Base-by-base conservation (phyloP, 1,139 yeast genomes). In the Magnusiomyces suaveolens region DNA sequence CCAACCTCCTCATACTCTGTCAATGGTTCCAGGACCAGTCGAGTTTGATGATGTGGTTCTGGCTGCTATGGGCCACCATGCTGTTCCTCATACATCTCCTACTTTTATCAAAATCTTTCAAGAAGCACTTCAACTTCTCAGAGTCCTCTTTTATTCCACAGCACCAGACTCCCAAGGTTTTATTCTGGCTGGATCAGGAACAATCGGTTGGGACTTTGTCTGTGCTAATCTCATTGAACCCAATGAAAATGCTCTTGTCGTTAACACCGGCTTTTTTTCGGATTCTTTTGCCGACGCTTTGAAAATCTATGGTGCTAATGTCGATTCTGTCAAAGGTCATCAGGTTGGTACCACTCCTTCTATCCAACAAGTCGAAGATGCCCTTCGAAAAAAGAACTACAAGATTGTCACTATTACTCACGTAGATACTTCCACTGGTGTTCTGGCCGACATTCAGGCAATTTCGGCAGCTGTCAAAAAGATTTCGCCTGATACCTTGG, bases 381-480 rank as follows among this genome's bases (percentile, higher is more conserved):
- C 82, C 58, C 75, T 85, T 69, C 65, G 71, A 56, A 60, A 71
- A 41, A 72, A 76, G 59, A 72, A 75, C 59, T 90, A 85, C 73
- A 70, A 80, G 61, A 78, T 87, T 54, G 78, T 90, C 62, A 87
- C 96, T 53, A 80, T 90, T 63, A 92, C 97, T 48, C 97, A 90
- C 64, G 97, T 92, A 43, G 98, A 90, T 71, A 92, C 97, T 48
- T 88, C 97, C 2, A 88, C 97, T 48, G 95, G 96, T 33, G 97
- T 90, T 46, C 80, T 89, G 48, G 75, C 84, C 52, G 86, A 88
- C 64, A 82, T 92, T 60, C 76, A 80, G 66, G 75, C 77, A 23
- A 77, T 89, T 58, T 70, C 95, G 39, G 71, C 71, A 54, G 63
- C 84, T 20, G 85, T 87, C 58, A 80, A 83, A 64, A 68, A 74